Base-by-base conservation (phyloP, 2,329 filamentous ascomycete genomes). In the Teratosphaeria zuluensis region DNA sequence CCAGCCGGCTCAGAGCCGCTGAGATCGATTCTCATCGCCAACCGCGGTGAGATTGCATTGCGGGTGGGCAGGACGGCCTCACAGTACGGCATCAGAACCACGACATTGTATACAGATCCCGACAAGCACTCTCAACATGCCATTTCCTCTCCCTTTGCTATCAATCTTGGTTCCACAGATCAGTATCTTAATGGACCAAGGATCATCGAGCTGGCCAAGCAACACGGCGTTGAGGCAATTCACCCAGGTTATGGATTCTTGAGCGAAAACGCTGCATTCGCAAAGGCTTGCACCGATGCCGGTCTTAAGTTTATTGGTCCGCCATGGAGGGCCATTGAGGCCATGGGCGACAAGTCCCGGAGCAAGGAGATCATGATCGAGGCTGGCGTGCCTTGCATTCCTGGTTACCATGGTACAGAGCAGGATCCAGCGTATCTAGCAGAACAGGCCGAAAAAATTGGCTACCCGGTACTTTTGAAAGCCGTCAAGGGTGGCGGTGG, bases 361-460 rank as follows among this genome's bases (percentile, higher is more conserved):
- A 94, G 89, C 56, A 99, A 99, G 74, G 89, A 96, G 71, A 96
- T 99, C 70, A 97, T 99, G 94, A 90, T 84, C 35, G 84, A 85
- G 4, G 92, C 94, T n/a, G 90, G 91, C 8, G 94, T 99, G 3
- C 92, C 92, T 4, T 97, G 94, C 69, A 94, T 99, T 54, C 94
- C 94, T 0, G 94, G 94, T 0, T 99, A 99, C 69, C 94, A 97
- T 72, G 94, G 94, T 19, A 69, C 80, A 1, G 89, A 96, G 56
- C 94, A 99, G 76, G 84, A 87, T 54, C 77, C 81, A 1, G 71
- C 75, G 8, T 78, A 80, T 60, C 76, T 88, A 31, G 81, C 90
- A 58, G 76, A 78, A 9, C 85, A 92, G 71, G 92, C 94, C 7
- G 83, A 82, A 66, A 84, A 88, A 63, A 86, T 88, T 66, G 82